phyloP scores from a whole-genome alignment of 257 asterid species.

The Coffea canephora region DNA sequence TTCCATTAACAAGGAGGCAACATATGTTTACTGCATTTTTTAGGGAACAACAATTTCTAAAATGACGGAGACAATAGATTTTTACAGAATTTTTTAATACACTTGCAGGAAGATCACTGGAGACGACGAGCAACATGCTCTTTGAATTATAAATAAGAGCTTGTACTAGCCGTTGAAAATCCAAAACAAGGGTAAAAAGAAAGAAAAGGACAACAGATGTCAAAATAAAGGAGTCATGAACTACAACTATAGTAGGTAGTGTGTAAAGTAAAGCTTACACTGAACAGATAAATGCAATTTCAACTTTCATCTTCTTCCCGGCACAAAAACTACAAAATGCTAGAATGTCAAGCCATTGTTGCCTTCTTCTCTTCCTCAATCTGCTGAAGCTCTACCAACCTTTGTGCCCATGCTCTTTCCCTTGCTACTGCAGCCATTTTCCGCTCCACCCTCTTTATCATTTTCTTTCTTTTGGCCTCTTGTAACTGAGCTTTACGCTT shows the following conservation, averaged over 20 bases:
- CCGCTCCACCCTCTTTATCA: slow-evolving; percentile 66
- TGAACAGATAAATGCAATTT: not conserved
- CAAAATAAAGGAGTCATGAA: not conserved
- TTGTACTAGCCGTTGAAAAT: not conserved
- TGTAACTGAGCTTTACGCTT: slow-evolving; percentile 73
- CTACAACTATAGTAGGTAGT: not conserved
- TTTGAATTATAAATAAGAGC: not conserved
- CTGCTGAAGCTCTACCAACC: slow-evolving; percentile 68
- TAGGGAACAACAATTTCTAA: not conserved
- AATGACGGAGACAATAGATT: not conserved
- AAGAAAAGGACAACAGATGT: not conserved
- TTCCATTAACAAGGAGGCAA: not conserved
- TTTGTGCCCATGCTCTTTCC: slow-evolving; percentile 88
- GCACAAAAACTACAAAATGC: not conserved
- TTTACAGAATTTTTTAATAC: not conserved
- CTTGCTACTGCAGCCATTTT: slow-evolving; percentile 98
- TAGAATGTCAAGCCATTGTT: slow-evolving; percentile 37
- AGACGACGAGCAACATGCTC: not conserved
- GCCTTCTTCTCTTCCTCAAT: slow-evolving; percentile 75
- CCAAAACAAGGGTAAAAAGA: not conserved
- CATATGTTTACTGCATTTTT: not conserved
- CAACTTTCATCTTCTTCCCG: not conserved
- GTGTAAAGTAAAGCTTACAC: not conserved
- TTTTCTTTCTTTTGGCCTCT: slow-evolving; percentile 74
- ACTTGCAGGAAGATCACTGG: not conserved